Percentiles rank a stretch among this genome's conserved stretches.
Evolutionary conservation across 306 rosid genomes (phyloP).

Genomic region (Acmispon strigosus): DNA sequence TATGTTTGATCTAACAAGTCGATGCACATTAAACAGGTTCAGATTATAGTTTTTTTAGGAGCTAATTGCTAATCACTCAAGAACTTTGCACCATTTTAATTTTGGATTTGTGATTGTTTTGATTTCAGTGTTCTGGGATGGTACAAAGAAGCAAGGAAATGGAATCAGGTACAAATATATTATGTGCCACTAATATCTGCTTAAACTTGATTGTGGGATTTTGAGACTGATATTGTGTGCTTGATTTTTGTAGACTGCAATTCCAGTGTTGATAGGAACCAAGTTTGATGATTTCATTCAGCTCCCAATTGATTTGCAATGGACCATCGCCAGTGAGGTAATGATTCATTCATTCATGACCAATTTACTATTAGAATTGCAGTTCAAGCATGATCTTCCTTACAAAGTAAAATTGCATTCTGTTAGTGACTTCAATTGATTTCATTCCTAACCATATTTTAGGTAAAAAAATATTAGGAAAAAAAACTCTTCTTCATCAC

Average conservation of each 20-base stretch:
- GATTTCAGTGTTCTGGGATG: constrained; percentile 58
- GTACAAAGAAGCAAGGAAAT: constrained; percentile 80
- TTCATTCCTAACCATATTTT: not conserved
- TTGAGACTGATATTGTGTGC: not conserved
- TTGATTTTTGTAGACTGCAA: constrained; percentile 57
- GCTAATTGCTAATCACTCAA: constrained; percentile 6
- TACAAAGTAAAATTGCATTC: not conserved
- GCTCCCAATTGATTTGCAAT: constrained; percentile 91
- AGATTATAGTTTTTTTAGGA: not conserved
- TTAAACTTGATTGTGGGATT: not conserved
- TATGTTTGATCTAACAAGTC: constrained; percentile 97
- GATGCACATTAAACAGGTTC: constrained; percentile 76
- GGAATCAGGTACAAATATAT: constrained; percentile 59
- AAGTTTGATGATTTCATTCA: constrained; percentile 97
- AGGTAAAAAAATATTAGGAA: not conserved
- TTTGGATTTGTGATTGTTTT: not conserved
- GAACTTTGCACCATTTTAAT: not conserved
- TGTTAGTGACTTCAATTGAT: not conserved
- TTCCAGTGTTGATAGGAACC: constrained; percentile 86
- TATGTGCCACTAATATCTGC: not conserved
- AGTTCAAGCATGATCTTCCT: not conserved
- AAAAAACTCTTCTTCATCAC: not conserved
- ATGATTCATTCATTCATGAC: not conserved
- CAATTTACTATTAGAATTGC: not conserved
- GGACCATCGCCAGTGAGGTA: constrained; percentile 95